A percentile compares a stretch with the other conserved stretches of the same genome.
phyloP scores from a whole-genome alignment of 345 rosid species.

The Salix koriyanagi region DNA sequence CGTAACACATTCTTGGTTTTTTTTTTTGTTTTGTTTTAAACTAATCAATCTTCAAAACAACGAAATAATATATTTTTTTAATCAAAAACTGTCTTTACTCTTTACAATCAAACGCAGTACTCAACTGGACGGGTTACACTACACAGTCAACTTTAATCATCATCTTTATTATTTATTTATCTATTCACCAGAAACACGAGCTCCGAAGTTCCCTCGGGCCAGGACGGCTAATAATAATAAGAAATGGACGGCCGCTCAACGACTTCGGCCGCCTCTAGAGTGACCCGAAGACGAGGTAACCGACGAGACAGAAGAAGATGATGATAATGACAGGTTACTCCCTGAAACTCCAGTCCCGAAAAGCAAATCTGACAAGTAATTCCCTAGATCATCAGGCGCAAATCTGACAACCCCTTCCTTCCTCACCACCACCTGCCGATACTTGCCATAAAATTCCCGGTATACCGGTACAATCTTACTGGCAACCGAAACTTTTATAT shows the following conservation, averaged over 20 bases:
- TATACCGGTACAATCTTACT: conserved; percentile 43
- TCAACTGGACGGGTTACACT: neutral
- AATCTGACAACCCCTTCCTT: conserved; percentile 40
- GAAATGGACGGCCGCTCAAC: neutral
- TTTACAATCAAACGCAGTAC: neutral
- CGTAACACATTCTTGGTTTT: too few relatives aligned
- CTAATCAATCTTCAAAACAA: neutral
- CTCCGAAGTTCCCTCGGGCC: neutral
- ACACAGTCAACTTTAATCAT: neutral
- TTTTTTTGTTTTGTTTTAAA: too few relatives aligned
- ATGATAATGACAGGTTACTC: conserved; percentile 31
- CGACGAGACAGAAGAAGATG: conserved; percentile 13
- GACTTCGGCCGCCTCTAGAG: conserved; percentile 4
- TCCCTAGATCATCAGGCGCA: conserved; percentile 61
- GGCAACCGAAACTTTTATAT: conserved; percentile 51
- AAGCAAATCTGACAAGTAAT: conserved; percentile 49
- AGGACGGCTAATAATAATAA: neutral
- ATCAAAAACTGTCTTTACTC: neutral
- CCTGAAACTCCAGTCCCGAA: conserved; percentile 32
- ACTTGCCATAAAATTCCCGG: conserved; percentile 41
- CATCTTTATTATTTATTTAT: too few relatives aligned
- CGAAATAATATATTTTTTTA: neutral
- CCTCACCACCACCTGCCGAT: conserved; percentile 15
- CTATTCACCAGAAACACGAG: conserved; percentile 4
- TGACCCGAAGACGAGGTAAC: neutral